Base-by-base conservation (phyloP, 2,329 filamentous ascomycete genomes). In the Colletotrichum spaethianum region DNA sequence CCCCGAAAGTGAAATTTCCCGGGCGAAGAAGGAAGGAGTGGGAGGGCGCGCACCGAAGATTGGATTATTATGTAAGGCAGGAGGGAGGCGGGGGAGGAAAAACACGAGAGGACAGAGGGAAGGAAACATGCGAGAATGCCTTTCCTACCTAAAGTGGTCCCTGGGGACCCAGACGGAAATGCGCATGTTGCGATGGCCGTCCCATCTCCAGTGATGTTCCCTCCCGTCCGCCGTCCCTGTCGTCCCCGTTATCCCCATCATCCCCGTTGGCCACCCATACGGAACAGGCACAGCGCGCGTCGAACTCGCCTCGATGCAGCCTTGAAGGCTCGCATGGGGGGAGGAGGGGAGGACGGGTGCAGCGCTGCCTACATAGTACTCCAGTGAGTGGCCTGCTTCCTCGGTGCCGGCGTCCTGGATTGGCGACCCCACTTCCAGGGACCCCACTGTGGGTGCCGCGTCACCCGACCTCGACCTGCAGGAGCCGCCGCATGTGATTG, bases 1-100 rank as follows among this genome's bases (percentile, higher is more conserved):
- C 69, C 69, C 69, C 65, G 59, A 72, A 72, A 63, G 38, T 44
- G 40, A 56, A 67, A 67, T 56, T 70, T 56, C 63, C 63, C 63
- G 68, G 63, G 55, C 46, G 23, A 70, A 63, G 50, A 23, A 36
- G 42, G 59, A 26, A 16, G 42, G 46, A n/a, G n/a, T n/a, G n/a
- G n/a, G n/a, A 53, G 12, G n/a, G n/a, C n/a, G n/a, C n/a, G 50
- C 40, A 38, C 31, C 28, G 40, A 36, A 31, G 3, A 28, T 44
- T 31, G n/a, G 38, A 63, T 55, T 67, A 38, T 56, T 56, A 56
- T 38, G 7, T 31, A 56, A 67, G 65, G n/a, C 46, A 18, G 23
- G 14, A 50, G 26, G 1, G 31, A 14, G 33, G 33, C 4, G 7
- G 11, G 7, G 11, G 33, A 36, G 11, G 33, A 36, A 11, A 36